Evolutionary conservation across 768 basidiomycete genomes (phyloP), one percentile per base, ranked within the genome.

Genomic region (Psilocybe sp.): DNA sequence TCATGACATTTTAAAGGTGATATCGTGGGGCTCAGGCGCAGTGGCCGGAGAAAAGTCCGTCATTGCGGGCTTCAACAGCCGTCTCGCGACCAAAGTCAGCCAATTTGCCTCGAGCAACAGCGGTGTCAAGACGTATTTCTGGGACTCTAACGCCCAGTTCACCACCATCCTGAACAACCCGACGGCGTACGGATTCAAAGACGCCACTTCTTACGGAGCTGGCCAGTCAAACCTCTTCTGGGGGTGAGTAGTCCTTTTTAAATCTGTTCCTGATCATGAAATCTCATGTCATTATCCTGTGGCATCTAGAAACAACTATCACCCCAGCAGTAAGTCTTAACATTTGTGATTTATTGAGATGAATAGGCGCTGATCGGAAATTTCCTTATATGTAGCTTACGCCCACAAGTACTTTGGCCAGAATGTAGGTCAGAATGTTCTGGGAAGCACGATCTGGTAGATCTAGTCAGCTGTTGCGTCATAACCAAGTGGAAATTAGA

Each of bases 91-190:
- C 0, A 68, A 71, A 39, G 69, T 71, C n/a, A 47, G 57, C 1
- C 46, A 68, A 9, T 78, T 84, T 66, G 61, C 73, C 47, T 57
- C 72, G 0, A 67, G 62, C 20, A 71, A 81, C 61, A 51, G 62
- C 8, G 81, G 75, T 1, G 82, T 79, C 14, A 63, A 61, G 23
- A 78, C 76, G 0, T 80, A 68, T 63, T 35, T 74, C 9, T 84
- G 72, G 70, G 81, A 85, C 52, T 69, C 80, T 1, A 68, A 75
- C 55, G 50, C 77, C 0, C 69, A 67, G 23, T 81, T 82, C 67
- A 74, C 68, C 14, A 71, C 67, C 1, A 75, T 83, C 18, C 64
- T 84, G 14, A 67, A 79, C 64, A 46, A 63, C 32, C 79, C 81
- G 1, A 69, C 66, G 1, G 58, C 68, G n/a, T 83, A 74, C 48